Evolutionary conservation across 768 basidiomycete genomes (phyloP).

Genomic region (Daedalea quercina): DNA sequence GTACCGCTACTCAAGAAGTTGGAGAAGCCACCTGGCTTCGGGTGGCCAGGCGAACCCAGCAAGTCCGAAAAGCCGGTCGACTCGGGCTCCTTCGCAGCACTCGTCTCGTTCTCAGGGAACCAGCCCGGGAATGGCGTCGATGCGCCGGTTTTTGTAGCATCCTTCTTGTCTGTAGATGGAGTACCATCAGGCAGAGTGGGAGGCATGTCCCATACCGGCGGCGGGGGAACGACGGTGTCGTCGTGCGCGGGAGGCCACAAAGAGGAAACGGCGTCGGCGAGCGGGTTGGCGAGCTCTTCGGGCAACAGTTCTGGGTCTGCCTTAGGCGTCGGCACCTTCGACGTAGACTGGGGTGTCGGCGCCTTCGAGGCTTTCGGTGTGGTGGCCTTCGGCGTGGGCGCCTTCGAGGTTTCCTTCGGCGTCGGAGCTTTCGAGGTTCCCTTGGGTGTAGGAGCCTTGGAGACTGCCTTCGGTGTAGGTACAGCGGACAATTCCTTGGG

Average conservation of each 20-base stretch:
- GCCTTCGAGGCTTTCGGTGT: slow-evolving; percentile 10
- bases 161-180: not conserved
- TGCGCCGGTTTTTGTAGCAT: not conserved
- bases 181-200: not conserved
- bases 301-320: slow-evolving; percentile 9
- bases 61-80: not conserved
- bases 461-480: slow-evolving; percentile 9
- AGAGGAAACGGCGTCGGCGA: not conserved
- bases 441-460: slow-evolving; percentile 8
- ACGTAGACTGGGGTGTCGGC: slow-evolving; percentile 9
- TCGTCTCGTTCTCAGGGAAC: not conserved
- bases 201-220: not conserved
- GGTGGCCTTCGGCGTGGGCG: slow-evolving; percentile 10
- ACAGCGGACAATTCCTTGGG: slow-evolving; percentile 6
- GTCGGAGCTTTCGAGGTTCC: slow-evolving; percentile 13
- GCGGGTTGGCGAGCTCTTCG: not conserved
- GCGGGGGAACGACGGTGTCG: slow-evolving; percentile 1
- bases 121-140: not conserved
- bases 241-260: not conserved
- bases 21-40: slow-evolving; percentile 14
- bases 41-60: not conserved
- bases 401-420: slow-evolving; percentile 9
- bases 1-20: slow-evolving; percentile 10
- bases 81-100: not conserved
- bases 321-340: slow-evolving; percentile 9